Conservation (phyloP, 768 basidiomycete genomes). For the Cystofilobasidium ferigula region DNA sequence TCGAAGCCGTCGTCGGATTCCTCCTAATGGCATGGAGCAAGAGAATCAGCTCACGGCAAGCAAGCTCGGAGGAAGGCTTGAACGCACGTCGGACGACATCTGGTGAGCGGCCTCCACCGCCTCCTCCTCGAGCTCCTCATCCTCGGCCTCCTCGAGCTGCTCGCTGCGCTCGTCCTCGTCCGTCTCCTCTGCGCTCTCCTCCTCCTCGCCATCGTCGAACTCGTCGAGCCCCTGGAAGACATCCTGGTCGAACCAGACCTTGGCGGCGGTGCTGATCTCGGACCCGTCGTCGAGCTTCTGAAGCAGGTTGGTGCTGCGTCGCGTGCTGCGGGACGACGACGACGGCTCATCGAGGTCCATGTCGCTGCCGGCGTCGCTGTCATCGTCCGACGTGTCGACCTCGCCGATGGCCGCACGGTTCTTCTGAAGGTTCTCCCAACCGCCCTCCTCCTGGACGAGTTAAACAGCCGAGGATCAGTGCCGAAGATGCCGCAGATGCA, state of each 20-base stretch:
- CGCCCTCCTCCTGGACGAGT: slow-evolving; percentile 20
- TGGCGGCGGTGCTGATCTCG: slow-evolving; percentile 46
- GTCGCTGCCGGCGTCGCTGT: slow-evolving; percentile 24
- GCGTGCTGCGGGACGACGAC: slow-evolving; percentile 26
- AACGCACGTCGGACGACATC: slow-evolving; percentile 4
- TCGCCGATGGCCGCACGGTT: slow-evolving; percentile 24
- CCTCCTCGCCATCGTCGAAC: slow-evolving; percentile 41
- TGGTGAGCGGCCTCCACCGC: neutral
- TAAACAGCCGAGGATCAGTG: no score
- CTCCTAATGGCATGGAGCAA: slow-evolving; percentile 28
- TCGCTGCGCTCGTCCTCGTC: slow-evolving; percentile 30
- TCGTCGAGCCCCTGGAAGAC: slow-evolving; percentile 58
- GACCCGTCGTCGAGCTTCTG: slow-evolving; percentile 41
- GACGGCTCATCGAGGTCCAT: slow-evolving; percentile 13
- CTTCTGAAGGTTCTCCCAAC: slow-evolving; percentile 31
- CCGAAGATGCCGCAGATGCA: no score
- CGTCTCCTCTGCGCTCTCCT: slow-evolving; percentile 38
- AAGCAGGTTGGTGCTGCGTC: slow-evolving; percentile 21
- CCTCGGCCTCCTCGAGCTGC: slow-evolving; percentile 30
- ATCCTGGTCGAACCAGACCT: slow-evolving; percentile 93
- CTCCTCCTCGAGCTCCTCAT: slow-evolving; percentile 31
- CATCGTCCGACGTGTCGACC: slow-evolving; percentile 23
- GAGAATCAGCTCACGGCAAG: neutral
- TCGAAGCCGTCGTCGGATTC: slow-evolving; percentile 57
- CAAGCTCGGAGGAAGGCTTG: neutral